Evolutionary conservation across 306 rosid species (phyloP).

Genomic region (Malus sieversii): DNA sequence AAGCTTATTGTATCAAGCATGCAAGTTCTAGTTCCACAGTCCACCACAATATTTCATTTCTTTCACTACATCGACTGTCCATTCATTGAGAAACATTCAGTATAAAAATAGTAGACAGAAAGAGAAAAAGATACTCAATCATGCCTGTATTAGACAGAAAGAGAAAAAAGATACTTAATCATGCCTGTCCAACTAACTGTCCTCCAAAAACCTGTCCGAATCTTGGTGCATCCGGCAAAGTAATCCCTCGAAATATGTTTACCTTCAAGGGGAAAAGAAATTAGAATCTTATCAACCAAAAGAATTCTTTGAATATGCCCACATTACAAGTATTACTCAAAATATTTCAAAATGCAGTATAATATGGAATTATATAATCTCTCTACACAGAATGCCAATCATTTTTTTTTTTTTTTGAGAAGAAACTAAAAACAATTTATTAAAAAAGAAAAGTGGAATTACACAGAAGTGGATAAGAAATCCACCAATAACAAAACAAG

Average conservation of each 20-base stretch:
- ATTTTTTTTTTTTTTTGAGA: too few species aligned
- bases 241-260: constrained; percentile 77
- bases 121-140: constrained; percentile 16
- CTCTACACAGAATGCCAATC: not conserved
- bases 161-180: constrained; percentile 19
- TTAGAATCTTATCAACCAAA: constrained; percentile 6
- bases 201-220: constrained; percentile 96
- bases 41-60: not conserved
- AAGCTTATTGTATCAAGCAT: not conserved
- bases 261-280: constrained; percentile 42
- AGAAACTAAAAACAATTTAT: too few species aligned
- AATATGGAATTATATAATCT: not conserved
- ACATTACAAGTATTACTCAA: not conserved
- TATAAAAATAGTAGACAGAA: not conserved
- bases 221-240: constrained; percentile 68
- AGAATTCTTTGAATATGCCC: not conserved
- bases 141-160: not conserved
- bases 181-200: constrained; percentile 85
- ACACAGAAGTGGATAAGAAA: too few species aligned
- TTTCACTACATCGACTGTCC: not conserved
- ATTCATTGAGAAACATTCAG: not conserved
- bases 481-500: too few species aligned
- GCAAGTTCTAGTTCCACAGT: not conserved
- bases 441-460: too few species aligned
- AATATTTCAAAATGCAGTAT: not conserved